Conservation (phyloP, 192 early-diverging fungal genomes). For the Podila epigama region DNA sequence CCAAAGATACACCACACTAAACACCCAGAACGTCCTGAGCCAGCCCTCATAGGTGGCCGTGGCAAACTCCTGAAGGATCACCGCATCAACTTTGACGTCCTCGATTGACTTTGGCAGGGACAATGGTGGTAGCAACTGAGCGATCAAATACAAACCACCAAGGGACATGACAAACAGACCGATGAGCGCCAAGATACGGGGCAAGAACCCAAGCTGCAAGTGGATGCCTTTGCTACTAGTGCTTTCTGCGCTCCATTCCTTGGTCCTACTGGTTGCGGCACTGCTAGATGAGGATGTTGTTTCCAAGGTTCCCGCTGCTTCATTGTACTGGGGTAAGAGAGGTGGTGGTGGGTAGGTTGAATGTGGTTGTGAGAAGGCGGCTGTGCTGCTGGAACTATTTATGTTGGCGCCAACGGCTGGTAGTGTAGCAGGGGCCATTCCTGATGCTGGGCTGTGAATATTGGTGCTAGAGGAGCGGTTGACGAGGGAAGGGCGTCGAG, state of each 20-base stretch:
- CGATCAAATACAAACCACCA: constrained; percentile 29
- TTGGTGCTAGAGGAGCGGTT: constrained; percentile 6
- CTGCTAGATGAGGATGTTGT: neutral
- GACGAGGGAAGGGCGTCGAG: constrained; percentile 23
- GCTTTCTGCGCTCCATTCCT: neutral
- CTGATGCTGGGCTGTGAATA: constrained; percentile 1
- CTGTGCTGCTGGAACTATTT: neutral
- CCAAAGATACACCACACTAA: constrained; percentile 60
- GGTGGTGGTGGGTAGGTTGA: constrained; percentile 12
- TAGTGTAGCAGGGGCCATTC: neutral
- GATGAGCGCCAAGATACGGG: constrained; percentile 36
- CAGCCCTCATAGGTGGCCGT: constrained; percentile 51
- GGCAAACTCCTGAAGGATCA: constrained; percentile 52
- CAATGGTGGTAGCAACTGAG: constrained; percentile 38
- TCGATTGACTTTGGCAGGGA: constrained; percentile 58
- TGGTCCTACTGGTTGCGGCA: neutral
- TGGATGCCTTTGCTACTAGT: neutral
- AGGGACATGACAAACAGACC: constrained; percentile 34
- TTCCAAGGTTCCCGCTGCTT: neutral
- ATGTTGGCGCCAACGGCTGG: neutral
- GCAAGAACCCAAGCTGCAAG: constrained; percentile 27
- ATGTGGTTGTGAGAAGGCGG: neutral
- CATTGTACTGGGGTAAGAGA: constrained; percentile 17
- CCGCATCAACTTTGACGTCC: constrained; percentile 55
- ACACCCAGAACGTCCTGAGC: constrained; percentile 49